phyloP scores from a whole-genome alignment of 306 rosid genomes.

The Cajanus cajan region DNA sequence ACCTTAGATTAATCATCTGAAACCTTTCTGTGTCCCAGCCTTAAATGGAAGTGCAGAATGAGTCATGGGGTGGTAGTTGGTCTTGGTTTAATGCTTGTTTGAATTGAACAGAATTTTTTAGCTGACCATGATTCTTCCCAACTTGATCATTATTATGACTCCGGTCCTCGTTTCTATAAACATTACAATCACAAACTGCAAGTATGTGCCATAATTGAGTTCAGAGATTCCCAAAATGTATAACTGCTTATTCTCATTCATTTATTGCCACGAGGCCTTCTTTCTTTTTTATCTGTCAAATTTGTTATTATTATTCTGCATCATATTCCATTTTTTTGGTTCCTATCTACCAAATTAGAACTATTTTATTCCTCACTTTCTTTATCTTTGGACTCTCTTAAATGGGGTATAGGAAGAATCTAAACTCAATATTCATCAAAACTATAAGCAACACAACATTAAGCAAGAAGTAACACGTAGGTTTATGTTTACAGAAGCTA shows the following conservation, averaged over 20 bases:
- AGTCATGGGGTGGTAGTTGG: conserved; percentile 36
- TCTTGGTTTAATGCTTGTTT: conserved; percentile 36
- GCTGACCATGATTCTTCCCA: conserved; percentile 26
- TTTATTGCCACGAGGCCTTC: conserved; percentile 39
- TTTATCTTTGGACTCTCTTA: neutral
- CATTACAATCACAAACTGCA: conserved; percentile 40
- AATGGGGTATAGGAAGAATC: conserved; percentile 17
- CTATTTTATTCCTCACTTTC: neutral
- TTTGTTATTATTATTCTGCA: neutral
- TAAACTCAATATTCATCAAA: neutral
- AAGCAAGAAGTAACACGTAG: too few relatives aligned
- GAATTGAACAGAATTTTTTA: conserved; percentile 28
- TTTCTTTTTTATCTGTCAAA: conserved; percentile 25
- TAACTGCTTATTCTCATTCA: conserved; percentile 41
- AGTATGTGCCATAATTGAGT: conserved; percentile 42
- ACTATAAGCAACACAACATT: neutral
- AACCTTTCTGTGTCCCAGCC: conserved; percentile 26
- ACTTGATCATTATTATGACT: conserved; percentile 6
- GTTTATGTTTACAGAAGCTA: too few relatives aligned
- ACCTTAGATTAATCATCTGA: conserved; percentile 11
- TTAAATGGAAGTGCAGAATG: conserved; percentile 39
- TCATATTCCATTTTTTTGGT: neutral
- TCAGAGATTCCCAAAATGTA: conserved; percentile 34
- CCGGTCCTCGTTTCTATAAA: conserved; percentile 52
- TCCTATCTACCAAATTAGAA: conserved; percentile 7